Evolutionary conservation across 345 rosid genomes (phyloP).

Genomic region (Populus euphratica): DNA sequence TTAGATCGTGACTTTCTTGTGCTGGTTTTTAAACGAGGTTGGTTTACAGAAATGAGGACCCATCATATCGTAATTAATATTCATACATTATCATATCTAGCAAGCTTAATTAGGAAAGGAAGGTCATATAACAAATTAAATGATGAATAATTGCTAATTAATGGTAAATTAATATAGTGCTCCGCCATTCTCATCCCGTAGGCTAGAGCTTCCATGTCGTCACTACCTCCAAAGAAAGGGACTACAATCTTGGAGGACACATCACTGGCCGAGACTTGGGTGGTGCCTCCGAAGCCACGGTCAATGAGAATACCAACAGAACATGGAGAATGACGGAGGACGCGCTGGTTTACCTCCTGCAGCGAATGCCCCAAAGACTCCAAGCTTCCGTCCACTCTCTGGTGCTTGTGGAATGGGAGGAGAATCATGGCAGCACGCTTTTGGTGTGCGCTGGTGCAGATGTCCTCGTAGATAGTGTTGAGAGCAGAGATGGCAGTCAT

Average conservation of each 20-base stretch:
- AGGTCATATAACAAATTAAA: too few species aligned
- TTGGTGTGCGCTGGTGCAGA: conserved; percentile 56
- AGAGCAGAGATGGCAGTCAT: conserved; percentile 74
- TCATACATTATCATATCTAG: too few species aligned
- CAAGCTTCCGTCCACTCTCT: conserved; percentile 53
- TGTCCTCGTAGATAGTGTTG: conserved; percentile 52
- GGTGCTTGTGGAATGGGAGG: conserved; percentile 70
- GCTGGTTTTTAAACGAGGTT: not conserved
- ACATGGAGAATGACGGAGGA: conserved; percentile 58
- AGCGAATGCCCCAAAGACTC: conserved; percentile 54
- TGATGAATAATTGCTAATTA: too few species aligned
- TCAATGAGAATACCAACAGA: conserved; percentile 71
- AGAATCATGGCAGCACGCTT: conserved; percentile 55
- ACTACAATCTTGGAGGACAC: conserved; percentile 44
- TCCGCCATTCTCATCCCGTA: conserved; percentile 63
- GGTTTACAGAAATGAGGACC: too few species aligned
- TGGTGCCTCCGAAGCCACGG: conserved; percentile 67
- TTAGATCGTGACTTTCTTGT: too few species aligned
- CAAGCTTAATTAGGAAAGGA: too few species aligned
- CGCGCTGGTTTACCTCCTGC: conserved; percentile 42
- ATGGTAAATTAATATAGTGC: conserved; percentile 17
- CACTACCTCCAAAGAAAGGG: conserved; percentile 38
- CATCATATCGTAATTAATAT: too few species aligned
- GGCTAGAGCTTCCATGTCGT: conserved; percentile 59
- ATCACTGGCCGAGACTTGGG: conserved; percentile 56